Evolutionary conservation across 2,329 filamentous ascomycete species (phyloP), one percentile per base, ranked within the genome.

Genomic region (Trichoderma arundinaceum): DNA sequence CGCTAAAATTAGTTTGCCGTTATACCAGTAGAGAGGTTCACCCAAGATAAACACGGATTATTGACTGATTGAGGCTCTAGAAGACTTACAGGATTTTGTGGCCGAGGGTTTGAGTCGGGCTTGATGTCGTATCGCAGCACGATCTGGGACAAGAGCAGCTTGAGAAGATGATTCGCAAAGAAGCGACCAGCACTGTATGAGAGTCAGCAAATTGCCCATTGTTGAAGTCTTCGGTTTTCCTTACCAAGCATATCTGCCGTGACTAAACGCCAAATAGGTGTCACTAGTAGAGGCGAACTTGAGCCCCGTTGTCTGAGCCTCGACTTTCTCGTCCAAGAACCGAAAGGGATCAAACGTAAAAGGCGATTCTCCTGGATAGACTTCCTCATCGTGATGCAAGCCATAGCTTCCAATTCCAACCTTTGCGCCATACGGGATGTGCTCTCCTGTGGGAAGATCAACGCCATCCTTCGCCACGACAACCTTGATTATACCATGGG

Each of bases 391-490:
- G 5, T 60, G 57, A 8, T 60, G 57, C 19, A 49, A 28, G 2
- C 57, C 57, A 19, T 60, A 60, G 57, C 57, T 60, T 19, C 57
- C 57, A 8, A 60, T 28, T 1, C 57, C 57, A 39, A 60, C 22
- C 10, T 60, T 60, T 32, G 32, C 57, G 2, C 57, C 57, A 7
- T 6, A 60, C 3, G 57, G 57, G 3, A 60, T 60, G 19, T 60
- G 57, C 15, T 60, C 57, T 28, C 57, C 57, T 2, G 57, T 60
- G 32, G 57, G 57, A 15, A 60, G 57, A 3, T 60, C 32, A 6
- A 60, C 57, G 9, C 57, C 57, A 19, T 60, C 57, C 22, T 60
- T 60, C 7, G 57, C 57, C 12, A 60, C 57, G 15, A 60, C 57
- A 1, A 60, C 57, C 35, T 60, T 60, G 43, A 60, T 49, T 17